phyloP scores from a whole-genome alignment of 768 basidiomycete genomes.

The Serendipita sp. region DNA sequence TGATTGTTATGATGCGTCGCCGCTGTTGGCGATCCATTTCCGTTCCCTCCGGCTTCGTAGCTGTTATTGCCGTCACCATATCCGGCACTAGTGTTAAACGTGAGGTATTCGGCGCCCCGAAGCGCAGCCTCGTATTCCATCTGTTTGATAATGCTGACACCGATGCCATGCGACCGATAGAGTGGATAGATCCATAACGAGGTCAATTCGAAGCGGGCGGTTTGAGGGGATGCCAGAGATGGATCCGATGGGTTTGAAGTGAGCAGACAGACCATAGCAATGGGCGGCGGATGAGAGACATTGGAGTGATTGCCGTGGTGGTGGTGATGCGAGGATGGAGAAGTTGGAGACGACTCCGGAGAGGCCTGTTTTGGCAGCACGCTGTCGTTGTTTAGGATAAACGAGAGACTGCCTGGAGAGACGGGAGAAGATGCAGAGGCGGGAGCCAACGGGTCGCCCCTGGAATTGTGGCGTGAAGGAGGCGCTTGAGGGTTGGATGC shows the following conservation, averaged over 20 bases:
- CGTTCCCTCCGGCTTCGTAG: too few relatives aligned
- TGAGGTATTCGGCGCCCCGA: background rate
- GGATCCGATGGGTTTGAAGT: background rate
- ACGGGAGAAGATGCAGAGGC: background rate
- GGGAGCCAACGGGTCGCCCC: background rate
- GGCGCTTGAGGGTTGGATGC: background rate
- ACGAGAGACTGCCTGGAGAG: background rate
- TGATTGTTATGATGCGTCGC: background rate
- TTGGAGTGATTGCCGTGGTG: background rate
- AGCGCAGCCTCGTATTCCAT: background rate
- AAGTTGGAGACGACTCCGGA: background rate
- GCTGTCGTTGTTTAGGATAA: background rate
- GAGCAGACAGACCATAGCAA: slow-evolving; percentile 4
- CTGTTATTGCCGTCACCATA: background rate
- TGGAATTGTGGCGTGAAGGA: background rate
- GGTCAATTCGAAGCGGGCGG: background rate
- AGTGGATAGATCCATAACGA: slow-evolving; percentile 2
- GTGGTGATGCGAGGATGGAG: background rate
- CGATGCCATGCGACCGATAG: background rate
- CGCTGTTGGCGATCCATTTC: background rate
- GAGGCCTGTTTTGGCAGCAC: background rate
- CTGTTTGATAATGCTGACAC: background rate
- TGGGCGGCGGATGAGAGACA: background rate
- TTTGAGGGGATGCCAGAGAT: background rate
- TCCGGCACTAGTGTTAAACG: slow-evolving; percentile 1